A percentile compares a stretch with the other conserved stretches of the same genome.
Conservation (phyloP, 345 rosid species). For the Atalantia buxifolia region DNA sequence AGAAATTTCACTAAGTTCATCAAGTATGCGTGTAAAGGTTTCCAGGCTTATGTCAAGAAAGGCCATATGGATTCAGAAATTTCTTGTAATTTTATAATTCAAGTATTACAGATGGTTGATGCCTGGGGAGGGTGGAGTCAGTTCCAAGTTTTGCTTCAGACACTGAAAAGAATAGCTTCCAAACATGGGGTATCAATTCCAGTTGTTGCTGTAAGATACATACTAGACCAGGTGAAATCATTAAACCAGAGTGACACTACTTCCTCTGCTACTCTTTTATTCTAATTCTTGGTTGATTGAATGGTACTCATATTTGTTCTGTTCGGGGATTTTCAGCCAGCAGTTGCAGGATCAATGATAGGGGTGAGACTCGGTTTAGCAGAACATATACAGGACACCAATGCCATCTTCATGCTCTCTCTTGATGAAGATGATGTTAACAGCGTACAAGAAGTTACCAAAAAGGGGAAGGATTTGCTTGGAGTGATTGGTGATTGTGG, state of each 20-base stretch:
- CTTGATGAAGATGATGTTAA: conserved; percentile 77
- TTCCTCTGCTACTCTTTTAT: not conserved
- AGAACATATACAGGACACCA: conserved; percentile 70
- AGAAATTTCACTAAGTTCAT: not conserved
- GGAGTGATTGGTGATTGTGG: conserved; percentile 94
- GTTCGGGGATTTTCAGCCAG: conserved; percentile 44
- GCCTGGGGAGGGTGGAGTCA: conserved; percentile 98
- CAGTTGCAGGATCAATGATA: conserved; percentile 91
- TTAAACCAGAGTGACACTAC: not conserved
- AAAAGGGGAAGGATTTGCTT: conserved; percentile 68
- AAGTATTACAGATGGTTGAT: conserved; percentile 74
- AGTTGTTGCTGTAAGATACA: conserved; percentile 78
- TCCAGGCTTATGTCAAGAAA: not conserved
- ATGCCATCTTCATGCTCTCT: conserved; percentile 63
- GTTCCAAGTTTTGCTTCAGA: conserved; percentile 73
- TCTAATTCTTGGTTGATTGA: not conserved
- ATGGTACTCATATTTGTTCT: not conserved
- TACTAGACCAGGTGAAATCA: conserved; percentile 70
- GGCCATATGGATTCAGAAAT: not conserved
- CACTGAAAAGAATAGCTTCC: conserved; percentile 58
- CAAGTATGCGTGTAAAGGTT: not conserved
- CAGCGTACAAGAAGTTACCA: conserved; percentile 57
- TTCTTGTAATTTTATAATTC: not conserved
- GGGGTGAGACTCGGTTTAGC: conserved; percentile 88
- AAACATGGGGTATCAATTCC: conserved; percentile 91